Evolutionary conservation across 768 basidiomycete genomes (phyloP).

Genomic region (Dendrothele bispora): DNA sequence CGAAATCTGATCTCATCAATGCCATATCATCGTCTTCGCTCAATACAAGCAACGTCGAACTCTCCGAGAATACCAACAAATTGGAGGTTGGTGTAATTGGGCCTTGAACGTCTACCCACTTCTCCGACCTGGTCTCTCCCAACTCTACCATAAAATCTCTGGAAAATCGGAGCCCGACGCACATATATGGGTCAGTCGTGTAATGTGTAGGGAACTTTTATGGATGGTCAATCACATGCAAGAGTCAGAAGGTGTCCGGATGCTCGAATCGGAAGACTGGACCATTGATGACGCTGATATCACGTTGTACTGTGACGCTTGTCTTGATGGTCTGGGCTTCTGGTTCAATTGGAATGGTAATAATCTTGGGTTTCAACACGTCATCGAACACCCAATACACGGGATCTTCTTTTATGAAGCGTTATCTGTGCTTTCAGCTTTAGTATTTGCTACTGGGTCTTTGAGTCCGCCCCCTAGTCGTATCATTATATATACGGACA

Average conservation of each 20-base stretch:
- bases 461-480: too few species aligned
- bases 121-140: constrained; percentile 17
- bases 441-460: too few species aligned
- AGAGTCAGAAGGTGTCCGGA: constrained; percentile 9
- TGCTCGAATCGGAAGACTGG: constrained; percentile 18
- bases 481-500: constrained; percentile 29
- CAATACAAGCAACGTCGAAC: background rate
- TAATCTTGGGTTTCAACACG: constrained; percentile 20
- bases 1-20: background rate
- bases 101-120: constrained; percentile 24
- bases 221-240: constrained; percentile 19
- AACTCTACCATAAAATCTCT: constrained; percentile 20
- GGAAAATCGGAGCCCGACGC: constrained; percentile 17
- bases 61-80: constrained; percentile 13
- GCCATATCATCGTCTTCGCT: background rate
- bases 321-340: constrained; percentile 6
- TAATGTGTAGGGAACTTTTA: constrained; percentile 12
- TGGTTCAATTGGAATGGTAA: too few species aligned
- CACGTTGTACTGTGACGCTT: constrained; percentile 7
- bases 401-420: constrained; percentile 30
- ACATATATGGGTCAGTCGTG: constrained; percentile 14
- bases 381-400: background rate
- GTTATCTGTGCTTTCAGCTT: constrained; percentile 17
- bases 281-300: constrained; percentile 5
- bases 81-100: constrained; percentile 26